Evolutionary conservation across 1,284 basidiomycete species (phyloP).

Genomic region (Rhodotorula sp.): DNA sequence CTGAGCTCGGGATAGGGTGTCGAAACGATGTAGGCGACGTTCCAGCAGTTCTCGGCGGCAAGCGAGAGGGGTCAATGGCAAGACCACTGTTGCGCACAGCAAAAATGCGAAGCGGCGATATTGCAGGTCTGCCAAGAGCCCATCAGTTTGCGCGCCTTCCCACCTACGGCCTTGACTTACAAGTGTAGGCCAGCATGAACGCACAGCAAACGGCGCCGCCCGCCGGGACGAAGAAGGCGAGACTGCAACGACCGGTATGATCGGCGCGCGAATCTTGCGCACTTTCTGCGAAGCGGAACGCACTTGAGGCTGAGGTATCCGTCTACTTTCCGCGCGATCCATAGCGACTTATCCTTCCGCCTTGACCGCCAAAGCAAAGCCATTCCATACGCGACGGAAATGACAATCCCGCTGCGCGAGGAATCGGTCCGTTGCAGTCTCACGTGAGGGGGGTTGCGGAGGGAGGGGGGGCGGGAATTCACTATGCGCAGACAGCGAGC

Average conservation of each 20-base stretch:
- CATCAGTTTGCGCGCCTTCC: background rate
- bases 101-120: background rate
- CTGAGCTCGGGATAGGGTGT: background rate
- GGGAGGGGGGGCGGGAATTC: background rate
- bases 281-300: background rate
- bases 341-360: background rate
- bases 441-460: background rate
- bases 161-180: background rate
- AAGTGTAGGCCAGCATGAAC: conserved; percentile 4
- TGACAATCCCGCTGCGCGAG: background rate
- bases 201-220: background rate
- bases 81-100: conserved; percentile 3
- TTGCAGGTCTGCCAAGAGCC: background rate
- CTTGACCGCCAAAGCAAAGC: too few species aligned
- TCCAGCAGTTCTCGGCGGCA: conserved; percentile 16
- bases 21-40: conserved; percentile 2
- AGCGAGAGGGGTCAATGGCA: background rate
- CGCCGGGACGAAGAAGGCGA: background rate
- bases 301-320: conserved; percentile 9
- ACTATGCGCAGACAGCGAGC: background rate
- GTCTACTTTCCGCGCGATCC: conserved; percentile 4
- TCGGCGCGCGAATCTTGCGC: too few species aligned
- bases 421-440: background rate
- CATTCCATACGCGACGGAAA: background rate
- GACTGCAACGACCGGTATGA: background rate